phyloP scores from a whole-genome alignment of 2,329 filamentous ascomycete genomes.

The Graphilbum ipis-grandicollis region DNA sequence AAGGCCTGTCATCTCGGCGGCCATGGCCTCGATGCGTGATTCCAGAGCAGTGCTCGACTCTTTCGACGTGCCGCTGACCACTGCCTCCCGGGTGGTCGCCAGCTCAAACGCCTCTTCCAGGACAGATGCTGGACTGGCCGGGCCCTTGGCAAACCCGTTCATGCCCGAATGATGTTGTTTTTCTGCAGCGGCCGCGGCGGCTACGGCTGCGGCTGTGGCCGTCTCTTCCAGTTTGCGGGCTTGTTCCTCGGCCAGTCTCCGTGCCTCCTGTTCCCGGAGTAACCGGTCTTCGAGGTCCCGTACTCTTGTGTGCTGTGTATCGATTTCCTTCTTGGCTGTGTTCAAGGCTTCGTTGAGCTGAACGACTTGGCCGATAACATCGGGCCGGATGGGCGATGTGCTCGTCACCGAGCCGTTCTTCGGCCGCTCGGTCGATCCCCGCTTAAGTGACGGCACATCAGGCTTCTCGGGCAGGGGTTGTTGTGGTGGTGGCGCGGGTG shows the following conservation, averaged over 20 bases:
- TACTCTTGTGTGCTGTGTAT: constrained; percentile 63
- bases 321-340: constrained; percentile 70
- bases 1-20: constrained; percentile 65
- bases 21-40: constrained; percentile 56
- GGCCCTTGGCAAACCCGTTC: constrained; percentile 20
- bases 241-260: constrained; percentile 70
- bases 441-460: constrained; percentile 58
- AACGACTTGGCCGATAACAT: constrained; percentile 56
- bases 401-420: constrained; percentile 32
- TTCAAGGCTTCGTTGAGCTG: constrained; percentile 73
- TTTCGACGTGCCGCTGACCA: neutral
- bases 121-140: constrained; percentile 17
- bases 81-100: constrained; percentile 8
- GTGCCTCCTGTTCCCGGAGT: constrained; percentile 60
- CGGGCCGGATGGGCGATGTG: constrained; percentile 40
- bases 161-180: constrained; percentile 9
- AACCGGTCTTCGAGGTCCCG: constrained; percentile 67
- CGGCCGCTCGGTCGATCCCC: constrained; percentile 58
- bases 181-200: neutral
- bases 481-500: constrained; percentile 81
- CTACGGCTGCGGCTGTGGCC: neutral
- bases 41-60: constrained; percentile 28
- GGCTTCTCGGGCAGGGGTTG: constrained; percentile 90
- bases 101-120: constrained; percentile 30
- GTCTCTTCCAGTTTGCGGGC: constrained; percentile 52